Evolutionary conservation across 2,329 filamentous ascomycete genomes (phyloP).

Genomic region (Balansia obtecta): DNA sequence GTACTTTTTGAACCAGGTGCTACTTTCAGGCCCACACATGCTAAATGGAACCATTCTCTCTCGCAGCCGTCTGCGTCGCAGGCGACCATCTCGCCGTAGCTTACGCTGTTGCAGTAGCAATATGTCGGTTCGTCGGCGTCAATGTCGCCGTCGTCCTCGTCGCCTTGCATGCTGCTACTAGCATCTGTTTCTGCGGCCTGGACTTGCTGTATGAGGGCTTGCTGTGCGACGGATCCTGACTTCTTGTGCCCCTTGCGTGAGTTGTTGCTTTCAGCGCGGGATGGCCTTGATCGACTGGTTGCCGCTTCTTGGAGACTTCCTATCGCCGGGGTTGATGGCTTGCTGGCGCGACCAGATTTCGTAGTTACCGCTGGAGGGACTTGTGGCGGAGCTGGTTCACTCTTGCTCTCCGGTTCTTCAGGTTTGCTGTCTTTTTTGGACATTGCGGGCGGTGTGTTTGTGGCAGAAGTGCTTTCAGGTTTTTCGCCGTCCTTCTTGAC

Average conservation of each 20-base stretch:
- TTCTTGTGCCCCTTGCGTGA: constrained; percentile 50
- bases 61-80: constrained; percentile 64
- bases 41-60: constrained; percentile 74
- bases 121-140: constrained; percentile 63
- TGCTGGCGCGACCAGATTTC: constrained; percentile 54
- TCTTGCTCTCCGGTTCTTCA: constrained; percentile 25
- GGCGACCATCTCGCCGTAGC: constrained; percentile 76
- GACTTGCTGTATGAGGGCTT: constrained; percentile 20
- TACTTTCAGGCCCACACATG: constrained; percentile 67
- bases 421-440: constrained; percentile 32
- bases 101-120: constrained; percentile 69
- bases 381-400: constrained; percentile 26
- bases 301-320: constrained; percentile 45
- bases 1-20: constrained; percentile 65
- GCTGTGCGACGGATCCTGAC: constrained; percentile 27
- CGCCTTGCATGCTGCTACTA: constrained; percentile 26
- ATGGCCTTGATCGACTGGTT: constrained; percentile 33
- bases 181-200: constrained; percentile 26
- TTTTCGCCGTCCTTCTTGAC: constrained; percentile 22
- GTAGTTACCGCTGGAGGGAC: constrained; percentile 40
- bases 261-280: constrained; percentile 28
- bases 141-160: constrained; percentile 41
- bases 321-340: constrained; percentile 52
- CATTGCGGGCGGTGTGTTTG: constrained; percentile 14
- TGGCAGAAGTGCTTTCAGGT: constrained; percentile 12